Evolutionary conservation across 306 rosid genomes (phyloP).

Genomic region (Trifolium dubium): DNA sequence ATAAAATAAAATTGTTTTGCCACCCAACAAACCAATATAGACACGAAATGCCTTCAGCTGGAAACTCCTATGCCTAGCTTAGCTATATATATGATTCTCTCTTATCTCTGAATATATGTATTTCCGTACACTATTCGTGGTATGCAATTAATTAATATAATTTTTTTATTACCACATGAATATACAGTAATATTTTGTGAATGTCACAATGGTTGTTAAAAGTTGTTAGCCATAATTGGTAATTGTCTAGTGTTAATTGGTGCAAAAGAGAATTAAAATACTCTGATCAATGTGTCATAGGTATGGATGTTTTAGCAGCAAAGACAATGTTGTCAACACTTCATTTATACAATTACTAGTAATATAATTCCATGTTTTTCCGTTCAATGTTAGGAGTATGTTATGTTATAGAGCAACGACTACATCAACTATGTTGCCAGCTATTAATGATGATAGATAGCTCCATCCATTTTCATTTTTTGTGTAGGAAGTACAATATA

Average conservation of each 20-base stretch:
- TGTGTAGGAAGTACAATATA: background rate
- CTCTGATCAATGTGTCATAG: background rate
- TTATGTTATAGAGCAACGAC: background rate
- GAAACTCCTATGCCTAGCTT: background rate
- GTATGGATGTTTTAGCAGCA: conserved; percentile 12
- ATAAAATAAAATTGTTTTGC: background rate
- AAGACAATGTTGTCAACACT: conserved; percentile 9
- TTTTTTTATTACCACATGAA: background rate
- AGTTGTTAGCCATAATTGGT: conserved; percentile 27
- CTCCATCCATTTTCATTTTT: background rate
- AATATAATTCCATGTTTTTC: conserved; percentile 29
- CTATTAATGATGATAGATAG: background rate
- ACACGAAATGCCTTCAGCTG: conserved; percentile 5
- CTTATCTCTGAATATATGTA: background rate
- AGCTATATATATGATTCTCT: conserved; percentile 1
- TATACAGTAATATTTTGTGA: background rate
- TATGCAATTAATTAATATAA: background rate
- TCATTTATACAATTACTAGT: background rate
- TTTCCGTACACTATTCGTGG: background rate
- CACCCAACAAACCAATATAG: background rate
- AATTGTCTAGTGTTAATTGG: conserved; percentile 37
- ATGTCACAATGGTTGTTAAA: conserved; percentile 25
- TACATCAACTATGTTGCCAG: background rate
- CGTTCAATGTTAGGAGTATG: too few relatives aligned
- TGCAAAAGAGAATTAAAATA: conserved; percentile 35